Base-by-base conservation (phyloP, 148 eudicot genomes). In the Rhododendron kiyosumense region DNA sequence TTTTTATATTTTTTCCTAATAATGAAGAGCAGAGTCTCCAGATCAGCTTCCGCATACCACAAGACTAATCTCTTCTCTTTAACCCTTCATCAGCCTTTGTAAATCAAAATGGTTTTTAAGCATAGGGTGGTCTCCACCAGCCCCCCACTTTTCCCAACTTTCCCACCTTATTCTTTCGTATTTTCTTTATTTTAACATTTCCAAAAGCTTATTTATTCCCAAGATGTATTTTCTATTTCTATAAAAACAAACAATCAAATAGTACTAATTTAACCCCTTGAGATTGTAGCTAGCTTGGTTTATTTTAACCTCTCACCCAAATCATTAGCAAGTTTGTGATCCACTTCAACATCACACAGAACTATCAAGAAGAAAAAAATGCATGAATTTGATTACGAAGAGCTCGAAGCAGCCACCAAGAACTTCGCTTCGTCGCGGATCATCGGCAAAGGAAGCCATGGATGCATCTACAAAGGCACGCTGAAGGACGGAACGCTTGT, bases 361-460 rank as follows among this genome's bases (percentile, higher is more conserved):
- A 63, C 54, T 24, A 49, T 46, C 41, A 59, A 78, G 49, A 34
- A 69, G 34, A 20, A n/a, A 43, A 59, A 63, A 41, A 94, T 92
- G 95, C 78, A 84, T 18, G 91, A 90, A 73, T 95, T 93, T 81
- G 89, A 86, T n/a, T 91, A 91, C 45, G 90, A 94, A 81, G 94
- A 93, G 83, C 92, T 95, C 22, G 88, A 88, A 80, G 88, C 38
- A 78, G 98, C 98, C 22, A 95, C 98, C 2, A 63, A 92, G 4
- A 87, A 88, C 88, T 95, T 94, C 91, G 92, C 94, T n/a, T 78
- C 88, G 3, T 88, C 94, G 18, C 83, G 83, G 49, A 54, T 94
- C 13, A 79, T 94, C 38, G 97, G 98, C 59, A 92, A 88, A 92
- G 98, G 98, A 83, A 95, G 98, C 89, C 97, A 95, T 89, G 98